Evolutionary conservation across 108 stramenopile species (phyloP).

Genomic region (Bacterosira constricta): DNA sequence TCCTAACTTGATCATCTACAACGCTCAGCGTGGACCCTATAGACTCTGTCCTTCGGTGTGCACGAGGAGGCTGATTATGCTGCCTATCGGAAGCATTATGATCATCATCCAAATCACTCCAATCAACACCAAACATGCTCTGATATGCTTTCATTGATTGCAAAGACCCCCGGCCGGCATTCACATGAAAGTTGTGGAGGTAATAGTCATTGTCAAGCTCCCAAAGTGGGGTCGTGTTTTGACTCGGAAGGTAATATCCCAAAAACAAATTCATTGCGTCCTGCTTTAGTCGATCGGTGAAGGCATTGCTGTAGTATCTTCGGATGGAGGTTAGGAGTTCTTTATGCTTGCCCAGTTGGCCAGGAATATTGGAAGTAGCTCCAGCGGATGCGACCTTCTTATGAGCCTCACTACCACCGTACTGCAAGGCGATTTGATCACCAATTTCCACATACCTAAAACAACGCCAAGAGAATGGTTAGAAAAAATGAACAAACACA

Average conservation of each 20-base stretch:
- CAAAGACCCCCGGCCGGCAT: constrained; percentile 57
- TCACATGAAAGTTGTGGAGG: constrained; percentile 85
- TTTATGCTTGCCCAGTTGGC: constrained; percentile 90
- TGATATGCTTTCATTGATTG: constrained; percentile 79
- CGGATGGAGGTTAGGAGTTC: constrained; percentile 95
- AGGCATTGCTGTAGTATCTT: constrained; percentile 97
- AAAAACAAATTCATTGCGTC: constrained; percentile 99
- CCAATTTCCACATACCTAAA: constrained; percentile 93
- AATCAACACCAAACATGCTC: constrained; percentile 68
- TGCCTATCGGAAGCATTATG: constrained; percentile 3
- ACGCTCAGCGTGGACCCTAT: constrained; percentile 2
- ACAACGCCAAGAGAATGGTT: no score
- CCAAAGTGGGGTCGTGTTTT: constrained; percentile 80
- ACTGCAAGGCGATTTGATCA: constrained; percentile 96
- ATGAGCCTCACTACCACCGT: constrained; percentile 98
- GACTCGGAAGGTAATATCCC: constrained; percentile 86
- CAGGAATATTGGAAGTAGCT: constrained; percentile 69
- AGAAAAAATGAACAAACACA: no score
- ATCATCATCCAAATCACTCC: constrained; percentile 47
- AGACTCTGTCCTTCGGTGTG: constrained; percentile 10
- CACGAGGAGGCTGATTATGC: not conserved
- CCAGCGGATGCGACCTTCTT: constrained; percentile 88
- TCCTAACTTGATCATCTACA: constrained; percentile 22
- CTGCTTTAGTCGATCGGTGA: constrained; percentile 96
- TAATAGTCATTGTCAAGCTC: constrained; percentile 91